Evolutionary conservation across 441 rosid genomes (phyloP).

Genomic region (Bruguiera hainesii): DNA sequence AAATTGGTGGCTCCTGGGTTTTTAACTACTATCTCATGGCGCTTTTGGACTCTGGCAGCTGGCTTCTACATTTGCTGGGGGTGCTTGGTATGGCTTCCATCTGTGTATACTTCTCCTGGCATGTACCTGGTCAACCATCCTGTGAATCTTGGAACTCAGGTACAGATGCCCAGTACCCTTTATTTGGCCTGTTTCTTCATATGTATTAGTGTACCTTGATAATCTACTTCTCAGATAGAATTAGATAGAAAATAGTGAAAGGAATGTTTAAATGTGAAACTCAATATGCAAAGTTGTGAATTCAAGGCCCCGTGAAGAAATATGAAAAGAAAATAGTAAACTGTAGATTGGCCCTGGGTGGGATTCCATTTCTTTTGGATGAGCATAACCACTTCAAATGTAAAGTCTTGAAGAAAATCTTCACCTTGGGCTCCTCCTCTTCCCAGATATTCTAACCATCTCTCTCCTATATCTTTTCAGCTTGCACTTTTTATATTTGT

Average conservation of each 20-base stretch:
- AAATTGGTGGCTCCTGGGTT: no score
- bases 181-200: not conserved
- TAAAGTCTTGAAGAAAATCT: constrained; percentile 8
- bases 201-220: not conserved
- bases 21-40: no score
- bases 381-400: not conserved
- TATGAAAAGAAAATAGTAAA: no score
- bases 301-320: no score
- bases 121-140: constrained; percentile 99
- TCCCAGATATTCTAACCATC: constrained; percentile 16
- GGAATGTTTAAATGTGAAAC: constrained; percentile 4
- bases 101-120: constrained; percentile 93
- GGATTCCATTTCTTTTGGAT: constrained; percentile 1
- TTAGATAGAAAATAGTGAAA: not conserved
- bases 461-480: constrained; percentile 39
- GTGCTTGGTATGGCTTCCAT: constrained; percentile 99
- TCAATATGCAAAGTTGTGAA: not conserved
- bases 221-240: not conserved
- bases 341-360: no score
- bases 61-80: constrained; percentile 99
- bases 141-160: constrained; percentile 90
- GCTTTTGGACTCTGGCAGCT: constrained; percentile 51
- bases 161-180: constrained; percentile 36
- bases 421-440: not conserved
- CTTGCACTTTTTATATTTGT: constrained; percentile 71